A percentile compares a stretch with the other conserved stretches of the same genome.
Conservation (phyloP, 2,329 filamentous ascomycete species). For the Herpotrichia juniperi region DNA sequence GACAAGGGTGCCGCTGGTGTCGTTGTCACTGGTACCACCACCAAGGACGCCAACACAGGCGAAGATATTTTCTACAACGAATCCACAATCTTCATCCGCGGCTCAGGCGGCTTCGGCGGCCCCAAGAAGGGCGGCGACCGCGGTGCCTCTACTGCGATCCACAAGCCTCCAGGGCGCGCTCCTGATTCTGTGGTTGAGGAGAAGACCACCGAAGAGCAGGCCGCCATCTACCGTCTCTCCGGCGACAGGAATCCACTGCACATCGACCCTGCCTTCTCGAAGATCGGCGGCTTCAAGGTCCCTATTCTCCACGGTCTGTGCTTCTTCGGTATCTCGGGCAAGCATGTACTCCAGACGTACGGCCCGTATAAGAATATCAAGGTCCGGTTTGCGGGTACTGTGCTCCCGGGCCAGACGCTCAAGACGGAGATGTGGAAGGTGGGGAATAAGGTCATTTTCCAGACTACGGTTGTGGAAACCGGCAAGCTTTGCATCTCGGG, state of each 20-base stretch:
- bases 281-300: constrained; percentile 90
- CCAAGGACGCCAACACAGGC: constrained; percentile 81
- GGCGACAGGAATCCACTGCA: constrained; percentile 97
- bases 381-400: constrained; percentile 86
- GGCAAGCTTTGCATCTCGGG: constrained; percentile 86
- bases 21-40: constrained; percentile 79
- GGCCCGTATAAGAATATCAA: constrained; percentile 90
- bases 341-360: constrained; percentile 85
- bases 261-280: constrained; percentile 92
- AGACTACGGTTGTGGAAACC: constrained; percentile 89
- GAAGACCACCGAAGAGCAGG: constrained; percentile 87
- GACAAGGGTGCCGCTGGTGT: constrained; percentile 94
- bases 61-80: constrained; percentile 98
- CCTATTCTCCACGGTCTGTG: constrained; percentile 98
- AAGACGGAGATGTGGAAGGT: constrained; percentile 96
- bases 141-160: constrained; percentile 78
- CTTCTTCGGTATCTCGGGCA: constrained; percentile 89
- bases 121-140: constrained; percentile 77
- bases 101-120: constrained; percentile 88
- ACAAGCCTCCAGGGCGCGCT: constrained; percentile 76
- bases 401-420: constrained; percentile 85
- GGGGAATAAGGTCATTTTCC: constrained; percentile 78
- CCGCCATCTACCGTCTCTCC: constrained; percentile 88
- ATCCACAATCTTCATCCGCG: constrained; percentile 88
- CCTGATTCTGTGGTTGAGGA: constrained; percentile 86